Evolutionary conservation across 2,329 filamentous ascomycete genomes (phyloP), one percentile per base, ranked within the genome.

Genomic region (Sporothrix dimorphospora): DNA sequence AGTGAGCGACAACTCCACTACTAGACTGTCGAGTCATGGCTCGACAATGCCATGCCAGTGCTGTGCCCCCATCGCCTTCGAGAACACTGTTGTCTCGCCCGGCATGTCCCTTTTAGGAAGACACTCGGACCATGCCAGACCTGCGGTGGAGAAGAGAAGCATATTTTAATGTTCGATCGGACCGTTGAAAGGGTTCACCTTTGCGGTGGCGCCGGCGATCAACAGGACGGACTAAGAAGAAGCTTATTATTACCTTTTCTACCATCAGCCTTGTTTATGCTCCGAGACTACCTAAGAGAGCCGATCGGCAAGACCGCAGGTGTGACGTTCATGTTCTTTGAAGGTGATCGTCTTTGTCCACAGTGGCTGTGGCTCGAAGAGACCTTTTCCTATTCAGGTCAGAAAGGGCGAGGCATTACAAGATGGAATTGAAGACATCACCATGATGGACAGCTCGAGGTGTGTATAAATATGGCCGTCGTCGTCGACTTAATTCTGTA

Each of bases 41-140:
- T 12, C 7, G 14, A 27, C 53, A 55, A 21, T n/a, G 19, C 19
- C 4, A n/a, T 42, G 11, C 19, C 34, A 19, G n/a, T n/a, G 19
- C 9, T 14, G 14, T 63, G 7, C 57, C 34, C 11, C 7, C 21
- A 3, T 30, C 24, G 14, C 12, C 40, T n/a, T 30, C 4, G 1
- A 8, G 27, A 34, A 47, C 11, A 34, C 30, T 3, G 11, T n/a
- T n/a, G n/a, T 19, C 21, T 12, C 30, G 12, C 42, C 40, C 21
- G 40, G 61, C 3, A 47, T 66, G 3, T 47, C 42, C 40, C 47
- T 3, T 66, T 66, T 66, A 66, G 61, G 61, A 65, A 65, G 40
- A 66, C 61, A 66, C 61, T 66, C 61, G 61, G 61, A 47, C 61
- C 40, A 47, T 34, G 16, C 24, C 24, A 66, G 27, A 66, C 27